phyloP scores from a whole-genome alignment of 2,329 filamentous ascomycete genomes.

The Colletotrichum theobromicola region DNA sequence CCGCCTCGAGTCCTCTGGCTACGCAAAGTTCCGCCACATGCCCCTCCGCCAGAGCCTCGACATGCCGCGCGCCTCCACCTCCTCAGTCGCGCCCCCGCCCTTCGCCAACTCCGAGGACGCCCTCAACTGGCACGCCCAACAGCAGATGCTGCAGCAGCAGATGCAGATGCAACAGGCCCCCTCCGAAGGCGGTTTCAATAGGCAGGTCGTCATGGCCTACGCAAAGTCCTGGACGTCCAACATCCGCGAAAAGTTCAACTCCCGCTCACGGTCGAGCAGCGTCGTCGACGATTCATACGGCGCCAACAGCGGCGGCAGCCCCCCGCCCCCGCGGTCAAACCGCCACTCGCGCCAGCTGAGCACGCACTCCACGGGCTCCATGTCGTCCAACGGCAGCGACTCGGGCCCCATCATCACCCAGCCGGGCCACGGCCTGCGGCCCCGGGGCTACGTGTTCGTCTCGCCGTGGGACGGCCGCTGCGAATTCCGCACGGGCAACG shows the following conservation, averaged over 20 bases:
- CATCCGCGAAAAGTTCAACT: slow-evolving; percentile 50
- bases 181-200: slow-evolving; percentile 46
- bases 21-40: slow-evolving; percentile 61
- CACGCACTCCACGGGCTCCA: slow-evolving; percentile 13
- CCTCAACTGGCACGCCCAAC: slow-evolving; percentile 8
- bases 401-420: slow-evolving; percentile 40
- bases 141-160: neutral
- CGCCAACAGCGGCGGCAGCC: too few relatives aligned
- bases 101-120: slow-evolving; percentile 18
- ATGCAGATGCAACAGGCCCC: neutral
- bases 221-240: slow-evolving; percentile 53
- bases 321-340: neutral
- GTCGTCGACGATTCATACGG: slow-evolving; percentile 21
- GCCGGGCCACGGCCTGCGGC: slow-evolving; percentile 53
- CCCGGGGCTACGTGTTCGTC: slow-evolving; percentile 76
- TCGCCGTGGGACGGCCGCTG: slow-evolving; percentile 90
- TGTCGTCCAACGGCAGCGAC: slow-evolving; percentile 22
- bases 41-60: slow-evolving; percentile 44
- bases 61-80: neutral
- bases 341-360: slow-evolving; percentile 19
- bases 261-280: slow-evolving; percentile 23
- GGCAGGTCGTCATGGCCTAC: slow-evolving; percentile 65
- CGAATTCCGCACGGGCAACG: slow-evolving; percentile 80
- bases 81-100: neutral
- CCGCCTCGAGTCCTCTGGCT: slow-evolving; percentile 59